Conservation (phyloP, 2,329 filamentous ascomycete species). For the Knufia fluminis region DNA sequence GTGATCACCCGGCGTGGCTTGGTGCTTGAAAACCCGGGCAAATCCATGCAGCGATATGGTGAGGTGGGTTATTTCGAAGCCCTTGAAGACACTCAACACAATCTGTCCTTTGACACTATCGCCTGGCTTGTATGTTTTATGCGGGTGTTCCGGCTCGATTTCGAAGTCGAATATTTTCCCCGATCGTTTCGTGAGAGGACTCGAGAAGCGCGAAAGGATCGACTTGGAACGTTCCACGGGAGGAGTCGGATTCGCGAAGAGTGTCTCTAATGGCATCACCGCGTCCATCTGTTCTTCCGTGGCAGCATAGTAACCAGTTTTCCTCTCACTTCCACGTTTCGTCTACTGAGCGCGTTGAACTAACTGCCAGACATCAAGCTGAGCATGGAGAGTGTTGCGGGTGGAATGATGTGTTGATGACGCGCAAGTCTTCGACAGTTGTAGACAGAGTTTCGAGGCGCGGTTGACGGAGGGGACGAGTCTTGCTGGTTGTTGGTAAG, state of each 20-base stretch:
- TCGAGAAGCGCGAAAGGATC: slow-evolving; percentile 46
- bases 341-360: not conserved
- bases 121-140: slow-evolving; percentile 53
- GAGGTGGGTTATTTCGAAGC: slow-evolving; percentile 54
- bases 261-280: slow-evolving; percentile 23
- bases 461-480: not conserved
- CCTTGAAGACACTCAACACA: slow-evolving; percentile 50
- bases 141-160: slow-evolving; percentile 54
- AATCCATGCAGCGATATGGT: slow-evolving; percentile 55
- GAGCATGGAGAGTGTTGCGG: not conserved
- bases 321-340: not conserved
- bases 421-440: not conserved
- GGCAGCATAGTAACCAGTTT: slow-evolving; percentile 1
- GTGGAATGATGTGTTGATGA: not conserved
- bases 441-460: not conserved
- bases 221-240: slow-evolving; percentile 34
- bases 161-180: slow-evolving; percentile 53
- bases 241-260: slow-evolving; percentile 34
- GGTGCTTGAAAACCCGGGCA: slow-evolving; percentile 57
- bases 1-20: slow-evolving; percentile 46
- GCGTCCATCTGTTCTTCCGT: slow-evolving; percentile 6
- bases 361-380: too few relatives aligned
- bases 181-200: slow-evolving; percentile 44
- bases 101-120: slow-evolving; percentile 54
- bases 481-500: too few relatives aligned